Percentiles rank a stretch among this genome's conserved stretches.
Evolutionary conservation across 768 basidiomycete species (phyloP).

Genomic region (Coprinopsis cinerea): DNA sequence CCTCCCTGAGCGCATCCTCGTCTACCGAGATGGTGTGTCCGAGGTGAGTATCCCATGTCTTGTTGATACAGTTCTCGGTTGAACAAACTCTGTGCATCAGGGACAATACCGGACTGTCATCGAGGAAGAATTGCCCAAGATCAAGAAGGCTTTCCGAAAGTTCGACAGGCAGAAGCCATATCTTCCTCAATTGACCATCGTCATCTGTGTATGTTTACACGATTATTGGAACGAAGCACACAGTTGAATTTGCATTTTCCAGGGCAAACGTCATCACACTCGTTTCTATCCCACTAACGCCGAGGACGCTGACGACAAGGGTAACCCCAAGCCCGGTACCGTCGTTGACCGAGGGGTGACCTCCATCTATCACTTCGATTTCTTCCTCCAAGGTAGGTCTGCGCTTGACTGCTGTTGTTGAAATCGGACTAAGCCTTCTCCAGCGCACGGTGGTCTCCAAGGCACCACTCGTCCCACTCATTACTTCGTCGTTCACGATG

Average conservation of each 20-base stretch:
- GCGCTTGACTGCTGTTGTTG: neutral
- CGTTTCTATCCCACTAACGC: slow-evolving; percentile 60
- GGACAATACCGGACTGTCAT: slow-evolving; percentile 69
- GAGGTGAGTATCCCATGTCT: slow-evolving; percentile 45
- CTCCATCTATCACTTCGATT: slow-evolving; percentile 58
- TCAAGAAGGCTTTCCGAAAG: slow-evolving; percentile 52
- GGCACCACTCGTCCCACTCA: slow-evolving; percentile 73
- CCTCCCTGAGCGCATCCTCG: slow-evolving; percentile 61
- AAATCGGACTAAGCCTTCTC: neutral
- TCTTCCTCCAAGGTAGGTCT: slow-evolving; percentile 56
- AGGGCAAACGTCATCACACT: slow-evolving; percentile 49
- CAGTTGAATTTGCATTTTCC: slow-evolving; percentile 7
- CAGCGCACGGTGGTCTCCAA: slow-evolving; percentile 70
- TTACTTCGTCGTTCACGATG: slow-evolving; percentile 79
- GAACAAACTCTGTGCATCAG: slow-evolving; percentile 25
- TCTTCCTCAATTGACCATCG: slow-evolving; percentile 58
- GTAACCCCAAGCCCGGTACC: slow-evolving; percentile 73
- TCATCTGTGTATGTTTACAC: slow-evolving; percentile 62
- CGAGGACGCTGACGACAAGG: slow-evolving; percentile 50
- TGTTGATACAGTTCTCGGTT: neutral
- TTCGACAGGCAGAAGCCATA: slow-evolving; percentile 36
- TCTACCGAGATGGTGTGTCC: slow-evolving; percentile 82
- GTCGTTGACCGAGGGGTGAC: slow-evolving; percentile 80
- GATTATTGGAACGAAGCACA: slow-evolving; percentile 18
- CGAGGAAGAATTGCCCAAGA: slow-evolving; percentile 56